Percentiles rank a stretch among this genome's conserved stretches.
These are phyloP conservation scores for Arachnopeziza araneosa DNA, from an alignment of 2,329 filamentous ascomycete species.

Conservation along the genomic window DNA sequence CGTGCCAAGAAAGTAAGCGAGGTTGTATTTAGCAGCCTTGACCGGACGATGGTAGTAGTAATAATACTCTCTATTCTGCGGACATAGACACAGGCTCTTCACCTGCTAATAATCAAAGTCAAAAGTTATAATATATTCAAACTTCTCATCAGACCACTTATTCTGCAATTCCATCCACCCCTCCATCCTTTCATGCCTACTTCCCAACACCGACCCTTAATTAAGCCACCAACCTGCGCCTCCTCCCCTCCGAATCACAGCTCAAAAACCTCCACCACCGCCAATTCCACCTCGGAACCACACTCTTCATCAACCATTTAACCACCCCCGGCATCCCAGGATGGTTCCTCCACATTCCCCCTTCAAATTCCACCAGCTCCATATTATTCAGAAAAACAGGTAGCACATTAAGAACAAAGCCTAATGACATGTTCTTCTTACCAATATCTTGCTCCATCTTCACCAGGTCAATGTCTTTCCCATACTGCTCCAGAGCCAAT, in stretches of 20 bases:
- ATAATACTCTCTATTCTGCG: too few species aligned
- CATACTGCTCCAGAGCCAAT: slow-evolving; percentile 11
- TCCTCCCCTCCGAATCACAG: slow-evolving; percentile 7
- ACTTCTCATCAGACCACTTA: too few species aligned
- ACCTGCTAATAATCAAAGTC: too few species aligned
- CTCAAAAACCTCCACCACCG: slow-evolving; percentile 16
- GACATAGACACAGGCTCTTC: too few species aligned
- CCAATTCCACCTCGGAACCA: slow-evolving; percentile 8
- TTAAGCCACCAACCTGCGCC: slow-evolving; percentile 3
- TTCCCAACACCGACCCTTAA: too few species aligned
- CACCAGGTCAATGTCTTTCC: slow-evolving; percentile 11
- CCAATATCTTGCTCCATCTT: slow-evolving; percentile 9
- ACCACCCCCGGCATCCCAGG: slow-evolving; percentile 7
- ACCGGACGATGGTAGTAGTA: too few species aligned
- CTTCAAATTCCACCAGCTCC: slow-evolving; percentile 16
- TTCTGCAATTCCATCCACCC: too few species aligned
- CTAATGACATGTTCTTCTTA: slow-evolving; percentile 13
- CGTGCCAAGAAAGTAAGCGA: too few species aligned
- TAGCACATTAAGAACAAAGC: slow-evolving; percentile 12
- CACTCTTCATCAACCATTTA: slow-evolving; percentile 11
- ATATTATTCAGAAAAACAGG: slow-evolving; percentile 17
- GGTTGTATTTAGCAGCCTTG: too few species aligned
- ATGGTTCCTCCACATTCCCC: slow-evolving; percentile 14
- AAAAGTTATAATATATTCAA: too few species aligned
- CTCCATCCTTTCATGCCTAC: too few species aligned